Base-by-base conservation (phyloP, 2,329 filamentous ascomycete genomes). In the Chaetoscypha palmicola region DNA sequence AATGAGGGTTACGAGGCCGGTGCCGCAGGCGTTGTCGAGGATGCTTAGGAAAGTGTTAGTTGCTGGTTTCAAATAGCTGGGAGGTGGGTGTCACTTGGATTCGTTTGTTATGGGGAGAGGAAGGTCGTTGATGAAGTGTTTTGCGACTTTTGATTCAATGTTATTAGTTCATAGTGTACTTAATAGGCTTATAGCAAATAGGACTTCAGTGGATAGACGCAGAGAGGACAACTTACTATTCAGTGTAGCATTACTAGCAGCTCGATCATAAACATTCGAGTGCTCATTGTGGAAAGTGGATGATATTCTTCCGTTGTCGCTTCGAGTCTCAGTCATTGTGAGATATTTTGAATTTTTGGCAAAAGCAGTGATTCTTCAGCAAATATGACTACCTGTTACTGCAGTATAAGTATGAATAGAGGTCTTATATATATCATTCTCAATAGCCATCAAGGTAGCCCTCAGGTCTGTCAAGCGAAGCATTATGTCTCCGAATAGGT, bases 1-100 rank as follows among this genome's bases (percentile, higher is more conserved):
- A 58, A 91, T 86, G 69, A 94, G 94, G 47, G 91, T 90, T 60
- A 97, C 95, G 68, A 97, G 90, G 54, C 91, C 91, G 3, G 91
- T 96, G 57, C 91, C 91, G 60, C 91, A 90, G 28, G 91, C 91
- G 38, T 97, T 87, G 66, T 97, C 91, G 60, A 97, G 83, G 61
- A 97, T 86, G 67, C 71, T 41, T n/a, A n/a, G 20, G 35, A 26
- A 4, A 26, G 5, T 3, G 45, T 46, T 12, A 47, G 47, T 2
- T 44, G 36, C 11, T 5, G 23, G 21, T 8, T 17, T 17, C 26
- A 3, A 10, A 23, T 12, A 16, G 23, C n/a, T 4, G 16, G 16
- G 33, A 19, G 8, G 23, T 8, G 20, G 7, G 8, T 19, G 14
- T 4, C 21, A 31, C 38, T 32, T 20, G n/a, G 38, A 41, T 5